Base-by-base conservation (phyloP, 768 basidiomycete species). In the Auriscalpium vulgare region DNA sequence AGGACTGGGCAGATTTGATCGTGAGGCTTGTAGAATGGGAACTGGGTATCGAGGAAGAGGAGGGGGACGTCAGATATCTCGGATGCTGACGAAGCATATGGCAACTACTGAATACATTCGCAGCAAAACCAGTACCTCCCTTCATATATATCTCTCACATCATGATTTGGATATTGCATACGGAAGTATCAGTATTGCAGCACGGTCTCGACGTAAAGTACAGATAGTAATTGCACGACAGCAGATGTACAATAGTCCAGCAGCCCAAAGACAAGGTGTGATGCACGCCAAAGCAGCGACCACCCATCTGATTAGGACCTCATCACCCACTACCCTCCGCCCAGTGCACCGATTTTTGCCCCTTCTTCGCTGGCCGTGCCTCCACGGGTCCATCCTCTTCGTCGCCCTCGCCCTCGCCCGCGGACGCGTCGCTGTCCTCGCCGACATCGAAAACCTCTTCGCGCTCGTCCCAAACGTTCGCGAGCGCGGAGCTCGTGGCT, bases 401-500 rank as follows among this genome's bases (percentile, higher is more conserved):
- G 11, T 36, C 56, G 4, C 29, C 29, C 29, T 36, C 56, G 4
- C 29, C 29, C 29, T 29, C 29, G 7, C 29, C 29, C 29, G 29
- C 29, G 5, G 29, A 29, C 29, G 7, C 74, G 50, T 84, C 83
- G 62, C 81, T 82, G 57, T 82, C 81, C 10, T 77, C 80, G 4
- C 83, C 87, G 51, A 88, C 74, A 45, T 75, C 82, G 66, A 91
- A 88, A 37, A 87, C 59, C 54, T 89, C 87, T 69, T 91, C 88
- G 29, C 82, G 78, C 61, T 87, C 86, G 59, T 90, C 85, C 88
- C 88, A 91, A 46, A 85, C 82, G 66, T 87, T 76, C 14, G 75
- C 74, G 46, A 87, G 63, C 9, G 54, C 56, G 37, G 35, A 59
- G 35, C 46, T 65, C 64, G 2, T 58, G 35, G n/a, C 49, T 13